Percentiles rank a stretch among this genome's conserved stretches.
Conservation (phyloP, 345 rosid species). For the Eucalyptus curtisii region DNA sequence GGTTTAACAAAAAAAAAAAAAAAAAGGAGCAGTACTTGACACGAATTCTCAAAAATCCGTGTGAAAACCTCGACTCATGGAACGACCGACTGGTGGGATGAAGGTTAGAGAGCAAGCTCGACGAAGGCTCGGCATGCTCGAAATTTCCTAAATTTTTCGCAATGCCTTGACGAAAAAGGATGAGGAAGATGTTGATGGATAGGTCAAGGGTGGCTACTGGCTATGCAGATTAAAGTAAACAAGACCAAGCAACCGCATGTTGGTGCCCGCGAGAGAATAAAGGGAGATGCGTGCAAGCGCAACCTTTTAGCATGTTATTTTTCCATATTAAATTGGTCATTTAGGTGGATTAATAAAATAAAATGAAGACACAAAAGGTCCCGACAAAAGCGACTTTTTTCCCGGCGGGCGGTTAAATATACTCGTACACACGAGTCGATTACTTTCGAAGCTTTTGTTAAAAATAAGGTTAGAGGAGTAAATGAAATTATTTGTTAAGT, state of each 20-base stretch:
- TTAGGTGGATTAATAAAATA: not conserved
- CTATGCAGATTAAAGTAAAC: not conserved
- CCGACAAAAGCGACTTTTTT: not conserved
- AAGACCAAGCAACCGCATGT: not conserved
- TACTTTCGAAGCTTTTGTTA: not conserved
- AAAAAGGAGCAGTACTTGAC: rapidly evolving
- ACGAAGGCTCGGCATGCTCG: not conserved
- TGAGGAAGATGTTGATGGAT: not conserved
- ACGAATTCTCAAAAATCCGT: rapidly evolving
- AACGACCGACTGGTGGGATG: not conserved
- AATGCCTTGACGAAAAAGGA: not conserved
- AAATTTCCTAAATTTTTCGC: not conserved
- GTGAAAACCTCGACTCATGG: not conserved
- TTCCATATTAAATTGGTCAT: not conserved
- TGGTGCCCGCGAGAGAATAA: not conserved
- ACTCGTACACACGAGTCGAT: not conserved
- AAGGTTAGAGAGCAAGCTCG: not conserved
- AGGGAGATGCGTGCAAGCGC: not conserved
- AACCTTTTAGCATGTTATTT: not conserved
- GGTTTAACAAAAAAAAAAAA: not conserved
- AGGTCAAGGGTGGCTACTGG: not conserved
- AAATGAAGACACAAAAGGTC: not conserved
- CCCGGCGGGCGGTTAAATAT: not conserved
- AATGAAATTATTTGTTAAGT: no score
- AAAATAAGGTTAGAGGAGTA: not conserved